phyloP scores from a whole-genome alignment of 2,329 filamentous ascomycete species.

The Ceratocystis colombiana region DNA sequence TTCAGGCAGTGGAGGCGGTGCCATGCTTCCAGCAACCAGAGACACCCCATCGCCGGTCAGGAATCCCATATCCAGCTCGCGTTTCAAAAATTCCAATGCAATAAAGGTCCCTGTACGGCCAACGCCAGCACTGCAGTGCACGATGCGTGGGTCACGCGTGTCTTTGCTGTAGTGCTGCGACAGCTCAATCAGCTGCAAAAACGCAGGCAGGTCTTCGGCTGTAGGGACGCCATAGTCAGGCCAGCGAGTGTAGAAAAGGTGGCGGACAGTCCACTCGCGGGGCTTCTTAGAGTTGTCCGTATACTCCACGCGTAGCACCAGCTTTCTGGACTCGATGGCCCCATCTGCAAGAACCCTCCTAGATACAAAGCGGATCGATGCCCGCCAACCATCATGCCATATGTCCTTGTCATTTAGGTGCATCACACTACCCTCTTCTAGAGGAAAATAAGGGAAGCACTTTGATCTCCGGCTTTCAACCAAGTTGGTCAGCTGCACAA shows the following conservation, averaged over 20 bases:
- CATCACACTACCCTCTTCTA: slow-evolving; percentile 42
- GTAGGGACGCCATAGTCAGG: slow-evolving; percentile 79
- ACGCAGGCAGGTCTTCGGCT: slow-evolving; percentile 54
- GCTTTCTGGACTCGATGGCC: slow-evolving; percentile 62
- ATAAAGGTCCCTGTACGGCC: slow-evolving; percentile 94
- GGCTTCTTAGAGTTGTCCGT: slow-evolving; percentile 32
- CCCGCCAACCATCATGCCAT: slow-evolving; percentile 57
- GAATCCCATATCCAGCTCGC: slow-evolving; percentile 66
- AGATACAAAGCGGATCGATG: slow-evolving; percentile 57
- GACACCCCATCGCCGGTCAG: slow-evolving; percentile 42
- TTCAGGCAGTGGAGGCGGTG: slow-evolving; percentile 22
- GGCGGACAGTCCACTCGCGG: slow-evolving; percentile 62
- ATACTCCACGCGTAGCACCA: slow-evolving; percentile 48
- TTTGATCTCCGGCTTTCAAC: slow-evolving; percentile 69
- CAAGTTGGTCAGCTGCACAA: slow-evolving; percentile 91
- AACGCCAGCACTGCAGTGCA: slow-evolving; percentile 85
- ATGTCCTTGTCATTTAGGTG: slow-evolving; percentile 53
- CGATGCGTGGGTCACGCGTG: slow-evolving; percentile 55
- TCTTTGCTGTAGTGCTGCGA: slow-evolving; percentile 49
- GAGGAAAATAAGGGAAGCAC: slow-evolving; percentile 81
- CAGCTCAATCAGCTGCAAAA: slow-evolving; percentile 59
- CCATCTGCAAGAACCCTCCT: slow-evolving; percentile 46
- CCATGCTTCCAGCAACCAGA: background rate
- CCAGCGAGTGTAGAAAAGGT: slow-evolving; percentile 80
- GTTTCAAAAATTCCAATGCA: slow-evolving; percentile 80